Evolutionary conservation across 345 rosid species (phyloP), one percentile per base, ranked within the genome.

Genomic region (Syzygium jambos): DNA sequence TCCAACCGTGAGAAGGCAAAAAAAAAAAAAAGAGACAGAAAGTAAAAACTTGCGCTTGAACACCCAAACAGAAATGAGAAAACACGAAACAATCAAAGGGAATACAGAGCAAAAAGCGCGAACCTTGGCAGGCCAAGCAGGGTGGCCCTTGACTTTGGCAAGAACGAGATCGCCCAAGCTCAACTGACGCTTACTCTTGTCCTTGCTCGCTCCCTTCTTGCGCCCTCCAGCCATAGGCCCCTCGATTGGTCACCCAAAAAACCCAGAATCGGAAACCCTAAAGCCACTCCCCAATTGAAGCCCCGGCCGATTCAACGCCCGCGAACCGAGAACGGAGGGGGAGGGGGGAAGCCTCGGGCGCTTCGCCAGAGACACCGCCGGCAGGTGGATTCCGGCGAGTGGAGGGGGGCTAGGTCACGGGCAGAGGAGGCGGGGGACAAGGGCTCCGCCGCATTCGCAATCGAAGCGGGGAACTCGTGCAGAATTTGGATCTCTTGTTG

Each of bases 121-220:
- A 52, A 97, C 99, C 98, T 95, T 95, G 88, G 99, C 99, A 90
- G 99, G 99, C 99, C 99, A 97, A 89, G 92, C 87, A 87, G 99
- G 99, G 88, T 93, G 95, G 49, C 99, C 99, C 95, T 98, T 98
- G 90, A 96, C 98, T 92, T 93, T 98, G 84, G 99, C 99, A 68
- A 98, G 96, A 83, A 98, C 99, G 52, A 98, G 98, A 95, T 96
- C 99, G 89, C 99, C 99, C 88, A 95, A 86, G 87, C 95, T 94
- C 92, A 96, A 90, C 92, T 91, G 93, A 78, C 89, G 91, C 94
- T 92, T 93, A 7, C 87, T 89, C 80, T 88, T 92, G 41, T 90
- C 92, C 87, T 95, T 96, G 90, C 86, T 95, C 88, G 91, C 96
- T 91, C 96, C 99, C 90, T 84, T 95, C 90, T 78, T 95, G 91